A percentile compares a stretch with the other conserved stretches of the same genome.
These are phyloP conservation scores for Curvularia eragrostidis DNA, from an alignment of 2,329 filamentous ascomycete genomes.

Conservation along the genomic window DNA sequence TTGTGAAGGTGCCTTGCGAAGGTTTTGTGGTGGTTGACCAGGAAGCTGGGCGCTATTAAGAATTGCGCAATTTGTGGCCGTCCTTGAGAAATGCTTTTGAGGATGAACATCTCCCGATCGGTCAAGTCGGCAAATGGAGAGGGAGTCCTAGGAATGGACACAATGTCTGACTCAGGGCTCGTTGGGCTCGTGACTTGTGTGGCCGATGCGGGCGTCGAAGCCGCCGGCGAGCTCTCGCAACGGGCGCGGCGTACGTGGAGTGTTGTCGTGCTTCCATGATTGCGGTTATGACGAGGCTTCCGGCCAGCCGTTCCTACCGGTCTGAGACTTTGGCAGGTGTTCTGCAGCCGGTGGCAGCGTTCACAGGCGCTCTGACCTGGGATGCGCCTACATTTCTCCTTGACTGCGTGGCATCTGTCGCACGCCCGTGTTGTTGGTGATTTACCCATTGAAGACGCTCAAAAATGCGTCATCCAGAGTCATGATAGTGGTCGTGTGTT, in stretches of 20 bases:
- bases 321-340: constrained; percentile 11
- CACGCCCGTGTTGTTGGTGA: constrained; percentile 12
- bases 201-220: constrained; percentile 1
- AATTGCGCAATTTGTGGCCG: constrained; percentile 13
- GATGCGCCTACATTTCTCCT: constrained; percentile 14
- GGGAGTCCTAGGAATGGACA: constrained; percentile 5
- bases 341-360: constrained; percentile 15
- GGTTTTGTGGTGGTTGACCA: constrained; percentile 10
- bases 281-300: constrained; percentile 15
- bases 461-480: constrained; percentile 5
- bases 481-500: constrained; percentile 3
- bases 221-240: constrained; percentile 2
- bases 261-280: not conserved
- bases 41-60: constrained; percentile 10
- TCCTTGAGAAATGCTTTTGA: constrained; percentile 10
- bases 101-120: constrained; percentile 11
- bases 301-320: constrained; percentile 12
- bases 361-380: constrained; percentile 13
- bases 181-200: not conserved
- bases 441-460: constrained; percentile 12
- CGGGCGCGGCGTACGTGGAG: not conserved
- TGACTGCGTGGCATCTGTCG: constrained; percentile 16
- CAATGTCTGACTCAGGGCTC: not conserved
- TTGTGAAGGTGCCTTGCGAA: constrained; percentile 12
- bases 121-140: constrained; percentile 1